phyloP scores from a whole-genome alignment of 2,329 filamentous ascomycete species.

The Nakataea oryzae region DNA sequence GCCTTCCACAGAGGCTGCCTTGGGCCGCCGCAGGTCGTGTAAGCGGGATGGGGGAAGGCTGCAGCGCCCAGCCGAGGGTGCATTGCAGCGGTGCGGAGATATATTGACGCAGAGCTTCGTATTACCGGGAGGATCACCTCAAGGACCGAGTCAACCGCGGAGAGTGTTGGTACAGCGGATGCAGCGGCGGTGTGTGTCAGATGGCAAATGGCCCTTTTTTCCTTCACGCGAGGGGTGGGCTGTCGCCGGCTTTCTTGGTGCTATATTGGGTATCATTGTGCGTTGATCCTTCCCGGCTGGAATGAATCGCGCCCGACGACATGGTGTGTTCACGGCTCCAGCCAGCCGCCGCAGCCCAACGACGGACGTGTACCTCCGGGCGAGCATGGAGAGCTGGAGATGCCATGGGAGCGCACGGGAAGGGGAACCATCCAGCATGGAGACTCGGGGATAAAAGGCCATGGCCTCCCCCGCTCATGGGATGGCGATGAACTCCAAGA shows the following conservation, averaged over 20 bases:
- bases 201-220: background rate
- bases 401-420: background rate
- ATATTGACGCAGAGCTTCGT: background rate
- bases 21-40: background rate
- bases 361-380: background rate
- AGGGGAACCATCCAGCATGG: background rate
- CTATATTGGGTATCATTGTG: conserved; percentile 3
- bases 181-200: background rate
- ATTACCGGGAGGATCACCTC: background rate
- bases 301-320: background rate
- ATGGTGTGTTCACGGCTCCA: background rate
- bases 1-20: background rate
- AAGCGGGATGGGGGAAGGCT: background rate
- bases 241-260: background rate
- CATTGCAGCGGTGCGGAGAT: background rate
- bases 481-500: background rate
- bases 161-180: background rate
- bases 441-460: background rate
- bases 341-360: background rate
- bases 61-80: too few relatives aligned
- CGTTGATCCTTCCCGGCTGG: background rate
- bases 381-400: background rate
- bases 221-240: too few relatives aligned
- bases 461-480: background rate
- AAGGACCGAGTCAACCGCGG: background rate